Base-by-base conservation (phyloP, 805 yeast genomes). In the Yamadazyma paraphyllophila region DNA sequence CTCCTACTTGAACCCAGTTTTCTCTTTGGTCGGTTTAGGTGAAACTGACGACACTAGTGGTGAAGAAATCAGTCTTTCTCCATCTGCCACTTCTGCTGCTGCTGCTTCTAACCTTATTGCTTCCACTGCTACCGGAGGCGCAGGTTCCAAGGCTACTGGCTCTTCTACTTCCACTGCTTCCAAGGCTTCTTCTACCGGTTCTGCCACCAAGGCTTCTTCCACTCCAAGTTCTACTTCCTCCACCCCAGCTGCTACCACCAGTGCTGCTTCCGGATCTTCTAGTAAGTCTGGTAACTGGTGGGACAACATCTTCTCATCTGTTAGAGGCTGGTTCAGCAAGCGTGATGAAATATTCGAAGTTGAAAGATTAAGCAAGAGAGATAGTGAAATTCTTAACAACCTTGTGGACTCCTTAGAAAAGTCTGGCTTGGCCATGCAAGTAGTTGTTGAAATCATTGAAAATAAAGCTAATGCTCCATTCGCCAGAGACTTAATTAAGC, bases 381-480 rank as follows among this genome's bases (percentile, higher is more conserved):
- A 57, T 11, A 48, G 55, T 33, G 51, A 46, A 26, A 47, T 62
- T 10, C 44, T 63, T 10, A 44, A 57, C 37, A 56, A 61, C 32
- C 47, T 62, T 12, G 48, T 61, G 40, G 64, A 62, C 13, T 60
- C 66, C 10, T 58, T 63, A 45, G 63, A 50, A 6, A 49, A 54
- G 26, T 61, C 66, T 3, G 68, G 68, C 1, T 55, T 63, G 44
- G 68, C 59, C 4, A 47, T 58, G 51, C 60, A 57, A 43, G 59
- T 63, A 10, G 61, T 63, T 34, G 54, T 47, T 36, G 49, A 53
- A 25, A 49, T 58, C 11, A 48, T 62, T 40, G 56, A 59, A 4
- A 66, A 63, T 45, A 12, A 47, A 4, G 39, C 36, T n/a, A 50
- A 56, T 44, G 43, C 53, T 36, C 50, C 58, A 11, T 63, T 63